phyloP scores from a whole-genome alignment of 345 rosid species.

The Acer saccharum region DNA sequence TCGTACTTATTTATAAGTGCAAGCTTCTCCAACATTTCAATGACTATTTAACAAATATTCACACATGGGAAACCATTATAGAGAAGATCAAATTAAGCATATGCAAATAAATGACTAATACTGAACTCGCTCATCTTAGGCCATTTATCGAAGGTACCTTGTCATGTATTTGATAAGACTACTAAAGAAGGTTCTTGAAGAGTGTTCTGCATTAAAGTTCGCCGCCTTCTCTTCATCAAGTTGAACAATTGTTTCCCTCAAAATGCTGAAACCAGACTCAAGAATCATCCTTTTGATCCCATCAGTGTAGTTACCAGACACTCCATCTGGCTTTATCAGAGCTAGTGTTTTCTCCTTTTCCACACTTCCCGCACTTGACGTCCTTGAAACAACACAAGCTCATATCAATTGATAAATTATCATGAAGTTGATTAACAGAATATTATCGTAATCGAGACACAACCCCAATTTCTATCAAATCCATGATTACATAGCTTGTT shows the following conservation, averaged over 20 bases:
- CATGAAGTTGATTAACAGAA: not conserved
- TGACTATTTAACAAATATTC: not conserved
- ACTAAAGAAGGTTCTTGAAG: constrained; percentile 59
- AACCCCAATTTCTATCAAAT: not conserved
- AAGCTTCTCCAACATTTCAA: not conserved
- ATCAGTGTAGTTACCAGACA: constrained; percentile 61
- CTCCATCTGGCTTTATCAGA: constrained; percentile 85
- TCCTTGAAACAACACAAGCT: constrained; percentile 21
- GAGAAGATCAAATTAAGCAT: not conserved
- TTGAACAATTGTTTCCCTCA: constrained; percentile 48
- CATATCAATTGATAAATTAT: not conserved
- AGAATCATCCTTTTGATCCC: constrained; percentile 46
- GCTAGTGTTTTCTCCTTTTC: constrained; percentile 64
- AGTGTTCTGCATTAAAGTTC: constrained; percentile 72
- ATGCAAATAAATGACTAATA: not conserved
- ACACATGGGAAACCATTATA: not conserved
- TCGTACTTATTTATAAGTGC: not conserved
- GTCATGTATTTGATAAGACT: constrained; percentile 74
- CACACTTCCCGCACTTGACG: constrained; percentile 35
- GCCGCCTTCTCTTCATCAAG: constrained; percentile 60
- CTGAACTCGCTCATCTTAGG: not conserved
- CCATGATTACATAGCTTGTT: not conserved
- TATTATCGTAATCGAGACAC: not conserved
- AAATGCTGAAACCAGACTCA: constrained; percentile 57
- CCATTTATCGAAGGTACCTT: constrained; percentile 44